These are phyloP conservation scores for Udeniomyces megalosporus DNA, from an alignment of 768 basidiomycete species.

Conservation along the genomic window DNA sequence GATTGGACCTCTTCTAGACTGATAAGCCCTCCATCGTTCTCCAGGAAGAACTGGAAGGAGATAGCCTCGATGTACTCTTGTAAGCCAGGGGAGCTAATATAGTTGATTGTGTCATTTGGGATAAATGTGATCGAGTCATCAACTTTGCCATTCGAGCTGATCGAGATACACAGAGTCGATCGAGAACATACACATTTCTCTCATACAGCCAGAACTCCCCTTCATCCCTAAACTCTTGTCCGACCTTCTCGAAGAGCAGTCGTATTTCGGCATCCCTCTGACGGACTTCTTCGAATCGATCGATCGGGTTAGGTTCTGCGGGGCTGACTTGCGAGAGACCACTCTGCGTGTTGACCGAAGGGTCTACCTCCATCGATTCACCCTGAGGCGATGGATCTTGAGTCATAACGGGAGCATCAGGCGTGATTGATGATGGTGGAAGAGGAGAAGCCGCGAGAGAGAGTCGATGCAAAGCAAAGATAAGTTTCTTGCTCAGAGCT, in stretches of 20 bases:
- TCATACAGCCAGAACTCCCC: slow-evolving; percentile 50
- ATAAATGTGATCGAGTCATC: neutral
- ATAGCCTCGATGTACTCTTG: slow-evolving; percentile 95
- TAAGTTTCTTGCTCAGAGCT: slow-evolving; percentile 76
- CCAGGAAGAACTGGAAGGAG: slow-evolving; percentile 72
- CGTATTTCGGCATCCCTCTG: slow-evolving; percentile 54
- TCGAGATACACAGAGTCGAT: too few species aligned
- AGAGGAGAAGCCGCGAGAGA: slow-evolving; percentile 18
- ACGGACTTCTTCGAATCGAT: slow-evolving; percentile 23
- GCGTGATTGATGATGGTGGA: neutral
- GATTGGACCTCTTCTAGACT: slow-evolving; percentile 44
- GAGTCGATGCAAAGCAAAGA: slow-evolving; percentile 77
- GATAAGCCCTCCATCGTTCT: slow-evolving; percentile 45
- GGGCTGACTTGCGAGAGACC: neutral
- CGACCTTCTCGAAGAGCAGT: slow-evolving; percentile 45
- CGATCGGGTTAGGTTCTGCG: neutral
- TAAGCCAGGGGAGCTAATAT: too few species aligned
- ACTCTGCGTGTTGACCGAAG: neutral
- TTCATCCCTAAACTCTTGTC: slow-evolving; percentile 24
- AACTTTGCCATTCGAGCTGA: neutral
- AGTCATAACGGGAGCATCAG: too few species aligned
- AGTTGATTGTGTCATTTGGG: slow-evolving; percentile 26
- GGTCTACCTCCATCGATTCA: neutral
- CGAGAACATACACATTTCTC: slow-evolving; percentile 39
- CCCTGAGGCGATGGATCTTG: too few species aligned